Evolutionary conservation across 306 rosid species (phyloP), one percentile per base, ranked within the genome.

Genomic region (Senna siamea): DNA sequence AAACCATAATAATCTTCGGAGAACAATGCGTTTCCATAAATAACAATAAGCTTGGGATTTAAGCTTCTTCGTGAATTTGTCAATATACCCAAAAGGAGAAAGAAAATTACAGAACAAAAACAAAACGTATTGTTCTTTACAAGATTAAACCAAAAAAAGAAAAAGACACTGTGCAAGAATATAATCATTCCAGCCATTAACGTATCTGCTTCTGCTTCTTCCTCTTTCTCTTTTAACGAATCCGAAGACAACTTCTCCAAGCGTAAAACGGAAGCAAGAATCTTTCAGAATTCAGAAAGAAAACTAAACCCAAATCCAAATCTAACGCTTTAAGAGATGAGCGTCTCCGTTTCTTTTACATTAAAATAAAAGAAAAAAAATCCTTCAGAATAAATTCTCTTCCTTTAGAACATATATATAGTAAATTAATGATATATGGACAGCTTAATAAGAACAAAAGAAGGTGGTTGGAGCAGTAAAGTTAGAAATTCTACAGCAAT

Each of bases 221-320:
- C 72, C n/a, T n/a, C n/a, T n/a, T n/a, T 76, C 56, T 18, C 63
- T 56, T 72, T 60, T 41, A 22, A 65, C 66, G 80, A 80, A 74
- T 71, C 85, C 73, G 69, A 56, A 78, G 82, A 41, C 67, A 67
- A 30, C 34, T 14, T 17, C 47, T n/a, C 28, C 56, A 79, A 73
- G 84, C 83, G 82, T 85, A 79, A 76, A 73, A 77, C 32, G 17
- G 77, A 85, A 82, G 89, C 52, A 82, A 85, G 84, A 85, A 76
- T 79, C 73, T 75, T 23, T 58, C 72, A 50, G 67, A 50, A 64
- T 28, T 64, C 13, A 46, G 34, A 53, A 70, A 22, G 48, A 74
- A 56, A 68, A 32, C 23, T 44, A 43, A 63, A 51, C 63, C 40
- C 55, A 48, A 11, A 15, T 18, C 63, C 56, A 75, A 23, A 40